Conservation (phyloP, 805 yeast genomes). For the Priceomyces fermenticarens region DNA sequence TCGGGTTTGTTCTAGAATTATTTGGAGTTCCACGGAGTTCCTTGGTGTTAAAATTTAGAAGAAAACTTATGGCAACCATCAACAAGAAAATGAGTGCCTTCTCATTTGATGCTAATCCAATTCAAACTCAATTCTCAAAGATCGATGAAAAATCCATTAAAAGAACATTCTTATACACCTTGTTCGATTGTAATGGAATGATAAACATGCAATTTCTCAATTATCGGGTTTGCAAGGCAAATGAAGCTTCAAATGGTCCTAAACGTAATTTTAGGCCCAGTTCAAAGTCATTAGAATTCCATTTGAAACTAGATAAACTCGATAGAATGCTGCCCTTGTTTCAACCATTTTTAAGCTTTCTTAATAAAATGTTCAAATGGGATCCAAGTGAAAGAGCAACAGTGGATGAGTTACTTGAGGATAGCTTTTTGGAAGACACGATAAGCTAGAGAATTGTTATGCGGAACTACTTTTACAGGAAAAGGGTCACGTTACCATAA, state of each 20-base stretch:
- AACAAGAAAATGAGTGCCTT: conserved; percentile 9
- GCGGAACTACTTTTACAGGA: too few species aligned
- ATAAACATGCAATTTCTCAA: conserved; percentile 33
- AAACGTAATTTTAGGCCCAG: conserved; percentile 24
- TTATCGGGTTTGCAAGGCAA: conserved; percentile 16
- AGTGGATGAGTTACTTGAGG: conserved; percentile 22
- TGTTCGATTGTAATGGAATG: conserved; percentile 39
- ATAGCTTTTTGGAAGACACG: conserved; percentile 19
- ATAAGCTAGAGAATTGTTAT: not conserved
- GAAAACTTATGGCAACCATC: conserved; percentile 25
- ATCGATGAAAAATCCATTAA: conserved; percentile 30
- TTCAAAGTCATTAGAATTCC: conserved; percentile 29
- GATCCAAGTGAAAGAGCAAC: conserved; percentile 28
- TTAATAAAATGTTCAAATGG: conserved; percentile 34
- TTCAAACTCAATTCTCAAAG: conserved; percentile 4
- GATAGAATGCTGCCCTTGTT: conserved; percentile 10
- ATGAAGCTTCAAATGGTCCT: conserved; percentile 8
- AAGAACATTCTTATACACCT: conserved; percentile 33
- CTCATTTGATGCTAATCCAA: conserved; percentile 6
- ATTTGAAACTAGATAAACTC: conserved; percentile 17
- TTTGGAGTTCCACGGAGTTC: conserved; percentile 47
- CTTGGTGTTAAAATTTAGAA: conserved; percentile 37
- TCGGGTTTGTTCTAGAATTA: conserved; percentile 39
- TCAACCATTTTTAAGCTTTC: conserved; percentile 22
- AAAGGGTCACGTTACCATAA: too few species aligned